phyloP scores from a whole-genome alignment of 768 basidiomycete species.

The Russula virescens region DNA sequence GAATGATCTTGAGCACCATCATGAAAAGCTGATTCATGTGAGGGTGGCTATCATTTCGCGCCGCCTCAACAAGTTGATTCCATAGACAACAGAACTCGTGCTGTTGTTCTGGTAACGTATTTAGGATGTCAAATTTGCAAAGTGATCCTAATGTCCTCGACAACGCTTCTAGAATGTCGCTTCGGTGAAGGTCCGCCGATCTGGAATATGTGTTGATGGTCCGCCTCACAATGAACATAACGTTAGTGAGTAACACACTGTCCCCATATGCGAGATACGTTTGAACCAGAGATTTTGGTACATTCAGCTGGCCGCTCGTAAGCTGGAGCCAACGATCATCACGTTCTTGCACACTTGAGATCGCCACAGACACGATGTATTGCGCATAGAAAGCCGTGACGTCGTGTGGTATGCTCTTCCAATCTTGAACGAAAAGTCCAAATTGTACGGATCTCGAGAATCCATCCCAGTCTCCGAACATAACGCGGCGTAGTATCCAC shows the following conservation, averaged over 20 bases:
- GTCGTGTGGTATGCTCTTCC: too few relatives aligned
- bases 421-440: too few relatives aligned
- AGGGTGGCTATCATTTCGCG: neutral
- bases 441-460: too few relatives aligned
- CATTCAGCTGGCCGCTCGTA: too few relatives aligned
- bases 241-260: neutral
- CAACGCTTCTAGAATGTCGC: neutral
- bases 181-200: neutral
- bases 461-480: too few relatives aligned
- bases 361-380: too few relatives aligned
- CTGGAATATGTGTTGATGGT: neutral
- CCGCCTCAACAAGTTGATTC: conserved; percentile 5
- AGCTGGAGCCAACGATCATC: too few relatives aligned
- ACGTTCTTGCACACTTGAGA: too few relatives aligned
- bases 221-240: neutral
- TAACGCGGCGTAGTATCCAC: too few relatives aligned
- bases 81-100: conserved; percentile 2
- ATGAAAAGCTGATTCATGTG: neutral
- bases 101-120: neutral
- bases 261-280: too few relatives aligned
- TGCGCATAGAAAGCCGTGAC: too few relatives aligned
- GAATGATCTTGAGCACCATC: conserved; percentile 3
- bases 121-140: neutral
- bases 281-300: too few relatives aligned
- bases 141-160: neutral